These are phyloP conservation scores for Physcomitrium patens DNA, from an alignment of 225 moss, liverwort and hornwort genomes.

Conservation along the genomic window DNA sequence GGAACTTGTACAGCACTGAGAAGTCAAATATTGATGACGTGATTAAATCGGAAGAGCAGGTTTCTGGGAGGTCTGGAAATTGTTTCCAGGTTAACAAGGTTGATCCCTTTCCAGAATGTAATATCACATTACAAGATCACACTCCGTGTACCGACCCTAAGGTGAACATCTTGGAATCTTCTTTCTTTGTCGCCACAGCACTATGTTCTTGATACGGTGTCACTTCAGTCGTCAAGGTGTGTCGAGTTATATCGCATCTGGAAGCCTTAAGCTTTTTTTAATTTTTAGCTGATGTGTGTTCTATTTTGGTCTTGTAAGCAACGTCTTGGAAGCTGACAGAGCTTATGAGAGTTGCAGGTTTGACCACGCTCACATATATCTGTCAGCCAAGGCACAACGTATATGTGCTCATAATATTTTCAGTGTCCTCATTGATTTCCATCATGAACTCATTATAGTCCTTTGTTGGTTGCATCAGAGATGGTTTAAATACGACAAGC, in stretches of 20 bases:
- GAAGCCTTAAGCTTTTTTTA: neutral
- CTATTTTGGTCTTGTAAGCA: too few relatives aligned
- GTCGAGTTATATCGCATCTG: neutral
- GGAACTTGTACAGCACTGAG: slow-evolving; percentile 67
- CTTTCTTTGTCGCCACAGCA: neutral
- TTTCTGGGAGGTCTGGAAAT: slow-evolving; percentile 43
- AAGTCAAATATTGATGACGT: slow-evolving; percentile 49
- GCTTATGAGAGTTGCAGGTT: too few relatives aligned
- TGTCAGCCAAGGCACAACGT: neutral
- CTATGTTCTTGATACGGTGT: neutral
- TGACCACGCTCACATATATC: too few relatives aligned
- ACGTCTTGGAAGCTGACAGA: too few relatives aligned
- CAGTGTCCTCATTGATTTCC: neutral
- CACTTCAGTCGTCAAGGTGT: neutral
- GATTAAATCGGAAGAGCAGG: slow-evolving; percentile 42
- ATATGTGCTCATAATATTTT: neutral
- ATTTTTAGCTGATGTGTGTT: too few relatives aligned
- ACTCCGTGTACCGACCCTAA: slow-evolving; percentile 91
- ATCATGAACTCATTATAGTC: neutral
- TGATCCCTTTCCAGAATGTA: slow-evolving; percentile 66
- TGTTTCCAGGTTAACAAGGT: slow-evolving; percentile 59
- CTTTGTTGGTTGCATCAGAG: slow-evolving; percentile 51
- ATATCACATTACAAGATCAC: slow-evolving; percentile 70
- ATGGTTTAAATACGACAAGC: slow-evolving; percentile 81
- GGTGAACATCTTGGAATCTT: slow-evolving; percentile 42